Conservation (phyloP, 768 basidiomycete species). For the Lentinula raphanica region DNA sequence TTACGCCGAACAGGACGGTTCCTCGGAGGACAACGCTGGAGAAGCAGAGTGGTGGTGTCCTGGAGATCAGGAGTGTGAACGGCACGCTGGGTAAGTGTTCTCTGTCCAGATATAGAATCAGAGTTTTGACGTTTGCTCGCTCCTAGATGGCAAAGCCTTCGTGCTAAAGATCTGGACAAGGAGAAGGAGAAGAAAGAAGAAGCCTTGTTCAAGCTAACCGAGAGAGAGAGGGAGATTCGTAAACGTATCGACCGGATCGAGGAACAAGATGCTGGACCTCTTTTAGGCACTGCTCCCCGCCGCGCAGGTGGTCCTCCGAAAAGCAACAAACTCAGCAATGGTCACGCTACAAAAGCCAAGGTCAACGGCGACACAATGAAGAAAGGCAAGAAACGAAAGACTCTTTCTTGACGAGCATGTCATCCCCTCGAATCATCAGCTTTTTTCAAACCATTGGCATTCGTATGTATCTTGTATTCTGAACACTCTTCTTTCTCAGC, state of each 20-base stretch:
- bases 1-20: conserved; percentile 48
- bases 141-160: conserved; percentile 73
- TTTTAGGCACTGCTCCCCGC: conserved; percentile 25
- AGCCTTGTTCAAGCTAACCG: conserved; percentile 59
- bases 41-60: conserved; percentile 72
- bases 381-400: conserved; percentile 56
- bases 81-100: conserved; percentile 63
- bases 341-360: conserved; percentile 35
- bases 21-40: conserved; percentile 31
- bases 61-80: conserved; percentile 68
- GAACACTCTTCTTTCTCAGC: background rate
- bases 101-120: no score
- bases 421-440: conserved; percentile 10
- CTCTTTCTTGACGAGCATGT: conserved; percentile 25
- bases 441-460: background rate
- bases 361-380: conserved; percentile 40
- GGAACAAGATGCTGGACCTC: conserved; percentile 28
- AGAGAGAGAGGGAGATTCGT: conserved; percentile 73
- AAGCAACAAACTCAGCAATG: conserved; percentile 37
- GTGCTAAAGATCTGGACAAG: conserved; percentile 63
- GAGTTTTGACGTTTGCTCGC: no score
- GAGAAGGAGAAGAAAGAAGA: conserved; percentile 76
- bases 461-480: background rate
- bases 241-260: conserved; percentile 71
- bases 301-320: background rate